Percentiles rank a stretch among this genome's conserved stretches.
phyloP scores from a whole-genome alignment of 108 stramenopile genomes.

The Cyclotella choctawhatcheeana region DNA sequence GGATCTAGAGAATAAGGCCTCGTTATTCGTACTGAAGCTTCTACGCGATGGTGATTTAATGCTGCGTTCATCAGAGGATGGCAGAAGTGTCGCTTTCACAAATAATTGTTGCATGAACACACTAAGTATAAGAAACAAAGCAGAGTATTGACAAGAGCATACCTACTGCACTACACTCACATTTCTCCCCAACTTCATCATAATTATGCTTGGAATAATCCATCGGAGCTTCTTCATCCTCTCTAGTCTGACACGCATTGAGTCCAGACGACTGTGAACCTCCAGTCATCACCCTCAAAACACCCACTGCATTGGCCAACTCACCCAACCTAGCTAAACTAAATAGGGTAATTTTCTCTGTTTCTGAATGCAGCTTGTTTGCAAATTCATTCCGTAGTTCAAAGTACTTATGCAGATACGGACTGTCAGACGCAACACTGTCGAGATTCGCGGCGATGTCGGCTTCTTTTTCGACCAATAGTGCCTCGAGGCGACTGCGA shows the following conservation, averaged over 20 bases:
- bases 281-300: constrained; percentile 56
- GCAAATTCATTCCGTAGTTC: constrained; percentile 71
- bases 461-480: constrained; percentile 6
- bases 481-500: constrained; percentile 59
- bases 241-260: constrained; percentile 29
- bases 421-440: constrained; percentile 9
- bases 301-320: constrained; percentile 81
- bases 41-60: constrained; percentile 1
- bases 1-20: constrained; percentile 41
- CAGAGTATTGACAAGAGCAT: neutral
- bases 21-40: neutral
- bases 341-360: constrained; percentile 84
- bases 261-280: constrained; percentile 24
- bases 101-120: too few relatives aligned
- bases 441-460: constrained; percentile 18
- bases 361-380: constrained; percentile 72
- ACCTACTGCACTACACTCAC: neutral
- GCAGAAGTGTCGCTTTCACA: constrained; percentile 20
- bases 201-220: constrained; percentile 6
- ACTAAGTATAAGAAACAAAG: neutral
- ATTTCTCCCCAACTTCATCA: constrained; percentile 33
- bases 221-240: neutral
- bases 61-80: constrained; percentile 24
- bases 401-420: constrained; percentile 11
- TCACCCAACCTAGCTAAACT: constrained; percentile 72